Evolutionary conservation across 768 basidiomycete genomes (phyloP), one percentile per base, ranked within the genome.

Genomic region (Boletus huronensis): DNA sequence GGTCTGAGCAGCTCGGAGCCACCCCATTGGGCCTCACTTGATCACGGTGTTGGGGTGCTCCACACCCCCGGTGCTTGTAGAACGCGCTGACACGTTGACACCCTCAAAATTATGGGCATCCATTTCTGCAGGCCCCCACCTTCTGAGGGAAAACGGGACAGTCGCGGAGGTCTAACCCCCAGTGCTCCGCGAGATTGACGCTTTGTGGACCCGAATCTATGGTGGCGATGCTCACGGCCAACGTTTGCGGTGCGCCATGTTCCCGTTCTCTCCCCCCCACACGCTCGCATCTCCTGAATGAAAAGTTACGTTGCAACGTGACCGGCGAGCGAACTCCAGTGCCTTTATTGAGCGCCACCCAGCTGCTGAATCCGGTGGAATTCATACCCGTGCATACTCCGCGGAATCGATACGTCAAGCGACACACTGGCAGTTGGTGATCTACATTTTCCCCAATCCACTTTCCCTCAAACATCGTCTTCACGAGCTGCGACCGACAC

Each of bases 101-200:
- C 19, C 38, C 19, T 5, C 17, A 10, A 38, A n/a, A 38, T 9
- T 17, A 9, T 9, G n/a, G 36, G 36, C 36, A 38, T n/a, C 36
- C 2, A 19, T 19, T n/a, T 16, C 17, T 14, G 14, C 6, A 17
- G 34, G 34, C n/a, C 34, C 16, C 34, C 34, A 35, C 36, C 32
- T 17, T 38, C 17, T 10, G n/a, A 9, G 36, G 35, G 17, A 36
- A 36, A 34, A 38, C n/a, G 17, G 8, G n/a, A 38, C 17, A 19
- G 5, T 38, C 36, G 36, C 17, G 17, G 31, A 6, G 8, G 16
- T n/a, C 36, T n/a, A 8, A 36, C n/a, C 17, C 60, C 26, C 36
- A 55, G 17, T 17, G 36, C 62, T 64, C 62, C 63, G 61, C 62
- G 46, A 52, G 63, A 61, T 53, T 58, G 36, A 43, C 62, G 19